phyloP scores from a whole-genome alignment of 2,329 filamentous ascomycete species.

The Colletotrichum agaves region DNA sequence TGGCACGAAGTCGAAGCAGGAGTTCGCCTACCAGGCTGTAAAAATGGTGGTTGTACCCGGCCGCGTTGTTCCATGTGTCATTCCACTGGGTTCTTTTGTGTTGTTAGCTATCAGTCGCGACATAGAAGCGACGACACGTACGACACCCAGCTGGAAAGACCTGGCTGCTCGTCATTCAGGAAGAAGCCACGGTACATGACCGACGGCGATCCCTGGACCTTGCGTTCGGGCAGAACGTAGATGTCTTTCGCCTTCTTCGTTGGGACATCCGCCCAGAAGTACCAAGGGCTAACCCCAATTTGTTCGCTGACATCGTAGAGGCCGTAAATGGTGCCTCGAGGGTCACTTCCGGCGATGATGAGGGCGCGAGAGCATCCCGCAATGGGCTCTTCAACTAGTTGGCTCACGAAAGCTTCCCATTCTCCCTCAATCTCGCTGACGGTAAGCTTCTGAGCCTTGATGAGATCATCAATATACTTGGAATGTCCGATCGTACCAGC shows the following conservation, averaged over 20 bases:
- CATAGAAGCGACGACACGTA: constrained; percentile 30
- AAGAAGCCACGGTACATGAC: constrained; percentile 78
- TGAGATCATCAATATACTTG: constrained; percentile 67
- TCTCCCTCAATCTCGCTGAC: constrained; percentile 66
- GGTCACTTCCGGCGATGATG: constrained; percentile 75
- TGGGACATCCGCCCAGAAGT: constrained; percentile 74
- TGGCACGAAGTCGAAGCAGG: constrained; percentile 74
- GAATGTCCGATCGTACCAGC: constrained; percentile 76
- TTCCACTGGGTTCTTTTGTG: constrained; percentile 47
- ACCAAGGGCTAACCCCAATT: constrained; percentile 78
- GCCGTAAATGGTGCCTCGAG: constrained; percentile 74
- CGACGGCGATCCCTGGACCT: constrained; percentile 67
- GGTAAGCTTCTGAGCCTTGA: constrained; percentile 66
- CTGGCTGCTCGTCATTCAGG: constrained; percentile 77
- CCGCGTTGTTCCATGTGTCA: constrained; percentile 55
- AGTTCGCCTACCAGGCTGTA: constrained; percentile 78
- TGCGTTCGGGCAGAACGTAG: constrained; percentile 63
- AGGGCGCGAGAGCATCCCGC: constrained; percentile 67
- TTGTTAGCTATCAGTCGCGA: background rate
- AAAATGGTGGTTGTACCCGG: constrained; percentile 68
- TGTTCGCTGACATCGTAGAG: constrained; percentile 78
- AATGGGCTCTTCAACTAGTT: constrained; percentile 67
- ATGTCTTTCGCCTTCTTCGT: constrained; percentile 62
- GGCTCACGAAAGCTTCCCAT: constrained; percentile 76
- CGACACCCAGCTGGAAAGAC: constrained; percentile 72